Evolutionary conservation across 257 asterid genomes (phyloP), one percentile per base, ranked within the genome.

Genomic region (Lithospermum erythrorhizon): DNA sequence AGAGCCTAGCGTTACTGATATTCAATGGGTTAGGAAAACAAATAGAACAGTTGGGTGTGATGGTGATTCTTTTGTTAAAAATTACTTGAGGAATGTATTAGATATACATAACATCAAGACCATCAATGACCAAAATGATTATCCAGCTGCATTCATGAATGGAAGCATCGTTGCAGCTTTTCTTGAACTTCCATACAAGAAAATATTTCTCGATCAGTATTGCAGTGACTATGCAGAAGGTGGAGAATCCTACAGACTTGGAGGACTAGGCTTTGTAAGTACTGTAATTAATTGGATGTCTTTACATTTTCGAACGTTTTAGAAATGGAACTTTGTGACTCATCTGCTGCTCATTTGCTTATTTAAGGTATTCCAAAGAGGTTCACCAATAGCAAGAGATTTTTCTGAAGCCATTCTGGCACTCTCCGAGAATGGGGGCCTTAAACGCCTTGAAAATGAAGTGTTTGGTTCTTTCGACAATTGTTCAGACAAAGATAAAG

Each of bases 171-270:
- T 61, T 22, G 82, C 78, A 53, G 76, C 76, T 29, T 73, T 73
- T 64, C 76, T 76, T 22, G 82, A 76, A 51, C 65, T 73, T 11
- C 82, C 79, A 13, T 73, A 76, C 58, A 70, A 64, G 72, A 76
- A 70, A 62, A 37, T 76, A 35, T 70, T 76, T 70, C 59, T 76
- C 54, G 29, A 45, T 27, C 56, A 73, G 25, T 54, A 70, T 68
- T 67, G 74, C 72, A 72, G 73, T 14, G 56, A 67, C 32, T 76
- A 69, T 49, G 62, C 63, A 11, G 64, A 41, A 11, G 61, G 49
- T 67, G 79, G 79, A 41, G 64, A 66, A 10, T 73, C 65, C 16
- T 76, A 70, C 68, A 73, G 75, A 59, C 57, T 67, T 64, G 80
- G 76, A 20, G 80, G 80, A 19, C 72, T 63, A 47, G 76, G 74